phyloP scores from a whole-genome alignment of 805 yeast genomes.

The Wickerhamomyces hampshirensis region DNA sequence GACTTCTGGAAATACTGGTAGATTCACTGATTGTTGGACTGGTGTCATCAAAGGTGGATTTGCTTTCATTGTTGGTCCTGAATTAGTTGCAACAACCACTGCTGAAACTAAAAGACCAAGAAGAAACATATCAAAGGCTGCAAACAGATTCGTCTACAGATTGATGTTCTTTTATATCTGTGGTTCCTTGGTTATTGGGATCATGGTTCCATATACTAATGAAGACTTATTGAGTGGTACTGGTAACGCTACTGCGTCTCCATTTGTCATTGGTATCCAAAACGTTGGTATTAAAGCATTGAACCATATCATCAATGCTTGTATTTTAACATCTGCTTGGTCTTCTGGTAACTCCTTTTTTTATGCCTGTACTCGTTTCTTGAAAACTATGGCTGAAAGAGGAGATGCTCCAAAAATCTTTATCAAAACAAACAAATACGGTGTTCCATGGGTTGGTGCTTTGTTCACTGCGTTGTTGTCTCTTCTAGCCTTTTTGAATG shows the following conservation, averaged over 20 bases:
- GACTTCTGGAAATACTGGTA: constrained; percentile 51
- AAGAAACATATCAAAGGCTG: constrained; percentile 56
- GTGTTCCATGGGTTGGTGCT: constrained; percentile 65
- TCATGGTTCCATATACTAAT: constrained; percentile 59
- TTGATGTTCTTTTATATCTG: constrained; percentile 54
- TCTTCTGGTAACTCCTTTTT: constrained; percentile 81
- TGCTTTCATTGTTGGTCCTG: constrained; percentile 61
- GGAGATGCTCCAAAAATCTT: constrained; percentile 75
- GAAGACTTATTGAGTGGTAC: constrained; percentile 43
- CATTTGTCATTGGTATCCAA: constrained; percentile 78
- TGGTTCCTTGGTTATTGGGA: constrained; percentile 66
- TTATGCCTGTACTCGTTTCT: constrained; percentile 70
- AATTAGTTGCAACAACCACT: constrained; percentile 52
- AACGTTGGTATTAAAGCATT: constrained; percentile 60
- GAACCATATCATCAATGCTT: constrained; percentile 74
- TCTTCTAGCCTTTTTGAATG: constrained; percentile 65
- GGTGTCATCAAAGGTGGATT: constrained; percentile 61
- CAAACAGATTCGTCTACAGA: constrained; percentile 50
- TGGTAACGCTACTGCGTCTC: constrained; percentile 66
- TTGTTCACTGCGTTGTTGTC: constrained; percentile 38
- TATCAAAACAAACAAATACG: constrained; percentile 56
- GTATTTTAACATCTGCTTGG: constrained; percentile 71
- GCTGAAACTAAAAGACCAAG: constrained; percentile 60
- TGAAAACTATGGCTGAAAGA: constrained; percentile 65
- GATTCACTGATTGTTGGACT: constrained; percentile 59